phyloP scores from a whole-genome alignment of 1,139 yeast genomes.

The Pichia sp. region DNA sequence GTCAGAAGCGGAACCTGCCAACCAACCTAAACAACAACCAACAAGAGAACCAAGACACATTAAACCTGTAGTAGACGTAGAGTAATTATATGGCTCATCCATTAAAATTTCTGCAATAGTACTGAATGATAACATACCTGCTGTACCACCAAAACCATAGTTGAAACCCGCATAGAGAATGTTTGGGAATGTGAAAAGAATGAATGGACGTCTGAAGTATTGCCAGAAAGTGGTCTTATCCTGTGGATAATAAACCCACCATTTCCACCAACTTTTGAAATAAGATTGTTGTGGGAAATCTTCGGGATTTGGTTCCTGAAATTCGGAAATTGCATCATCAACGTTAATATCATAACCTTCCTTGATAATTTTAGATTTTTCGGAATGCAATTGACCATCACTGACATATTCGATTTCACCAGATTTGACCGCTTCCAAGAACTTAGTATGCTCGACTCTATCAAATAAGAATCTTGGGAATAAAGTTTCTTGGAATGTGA shows the following conservation, averaged over 20 bases:
- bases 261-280: conserved; percentile 7
- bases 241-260: conserved; percentile 16
- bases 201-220: conserved; percentile 21
- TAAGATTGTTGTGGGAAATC: conserved; percentile 4
- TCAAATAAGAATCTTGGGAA: conserved; percentile 21
- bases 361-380: neutral
- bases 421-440: neutral
- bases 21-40: conserved; percentile 63
- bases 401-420: neutral
- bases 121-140: conserved; percentile 19
- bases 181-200: conserved; percentile 18
- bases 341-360: neutral
- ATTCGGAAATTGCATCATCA: neutral
- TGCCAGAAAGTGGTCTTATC: conserved; percentile 21
- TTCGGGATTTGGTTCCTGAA: neutral
- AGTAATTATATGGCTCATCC: conserved; percentile 63
- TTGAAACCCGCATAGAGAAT: conserved; percentile 16
- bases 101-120: conserved; percentile 34
- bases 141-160: conserved; percentile 20
- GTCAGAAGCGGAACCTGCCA: conserved; percentile 51
- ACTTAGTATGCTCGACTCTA: conserved; percentile 1
- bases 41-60: conserved; percentile 67
- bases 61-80: conserved; percentile 65
- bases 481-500: conserved; percentile 17
- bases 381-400: neutral